Evolutionary conservation across 2,329 filamentous ascomycete species (phyloP).

Genomic region (Colletotrichum tropicicola): DNA sequence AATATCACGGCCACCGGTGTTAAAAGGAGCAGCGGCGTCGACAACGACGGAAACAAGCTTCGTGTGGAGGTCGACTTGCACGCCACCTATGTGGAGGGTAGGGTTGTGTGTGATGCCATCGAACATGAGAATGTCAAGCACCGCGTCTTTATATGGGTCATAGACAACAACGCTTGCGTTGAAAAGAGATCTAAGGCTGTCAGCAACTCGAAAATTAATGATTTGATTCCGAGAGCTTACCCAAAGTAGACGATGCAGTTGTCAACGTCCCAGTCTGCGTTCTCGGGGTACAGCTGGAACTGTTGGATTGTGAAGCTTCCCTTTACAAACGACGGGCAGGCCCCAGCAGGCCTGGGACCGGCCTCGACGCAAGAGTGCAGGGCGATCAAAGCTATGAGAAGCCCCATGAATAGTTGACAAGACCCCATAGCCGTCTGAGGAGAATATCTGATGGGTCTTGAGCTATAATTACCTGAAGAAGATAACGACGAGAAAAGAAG

Average conservation of each 20-base stretch:
- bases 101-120: slow-evolving; percentile 29
- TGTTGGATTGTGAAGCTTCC: slow-evolving; percentile 36
- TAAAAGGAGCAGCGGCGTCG: slow-evolving; percentile 31
- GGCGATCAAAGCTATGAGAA: not conserved
- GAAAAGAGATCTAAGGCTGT: slow-evolving; percentile 26
- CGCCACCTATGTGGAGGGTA: slow-evolving; percentile 30
- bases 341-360: not conserved
- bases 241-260: slow-evolving; percentile 43
- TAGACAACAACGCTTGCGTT: slow-evolving; percentile 34
- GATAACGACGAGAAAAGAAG: no score
- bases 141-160: slow-evolving; percentile 29
- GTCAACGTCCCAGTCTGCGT: slow-evolving; percentile 44
- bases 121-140: slow-evolving; percentile 30
- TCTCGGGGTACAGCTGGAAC: slow-evolving; percentile 46
- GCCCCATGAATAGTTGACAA: no score
- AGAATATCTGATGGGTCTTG: no score
- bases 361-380: not conserved
- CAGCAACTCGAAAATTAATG: no score
- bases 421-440: not conserved
- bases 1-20: slow-evolving; percentile 27
- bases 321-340: slow-evolving; percentile 32
- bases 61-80: slow-evolving; percentile 26
- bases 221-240: slow-evolving; percentile 24
- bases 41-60: slow-evolving; percentile 31
- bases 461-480: no score